phyloP scores from a whole-genome alignment of 257 asterid species.

The Solanum virginianum region DNA sequence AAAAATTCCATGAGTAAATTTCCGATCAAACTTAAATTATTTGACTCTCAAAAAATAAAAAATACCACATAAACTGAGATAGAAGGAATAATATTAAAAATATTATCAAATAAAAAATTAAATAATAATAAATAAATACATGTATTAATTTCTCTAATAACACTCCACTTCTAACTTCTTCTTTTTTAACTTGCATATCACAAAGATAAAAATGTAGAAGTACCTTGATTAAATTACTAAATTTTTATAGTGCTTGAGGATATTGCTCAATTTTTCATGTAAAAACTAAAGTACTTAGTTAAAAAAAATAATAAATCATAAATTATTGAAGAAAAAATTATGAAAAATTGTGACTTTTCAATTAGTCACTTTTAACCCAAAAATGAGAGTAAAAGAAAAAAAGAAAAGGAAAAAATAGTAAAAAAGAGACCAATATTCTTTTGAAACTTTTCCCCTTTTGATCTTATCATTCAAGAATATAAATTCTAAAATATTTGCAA shows the following conservation, averaged over 20 bases:
- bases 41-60: no score
- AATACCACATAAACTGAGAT: no score
- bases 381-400: not conserved
- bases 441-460: not conserved
- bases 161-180: not conserved
- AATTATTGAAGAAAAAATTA: not conserved
- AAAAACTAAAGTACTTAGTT: not conserved
- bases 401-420: not conserved
- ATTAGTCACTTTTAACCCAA: not conserved
- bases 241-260: not conserved
- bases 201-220: not conserved
- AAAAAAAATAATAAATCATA: not conserved
- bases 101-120: not conserved
- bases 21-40: no score
- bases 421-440: not conserved
- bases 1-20: no score
- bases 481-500: not conserved
- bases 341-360: no score
- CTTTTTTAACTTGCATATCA: not conserved
- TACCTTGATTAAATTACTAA: not conserved
- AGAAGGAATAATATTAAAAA: not conserved
- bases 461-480: not conserved
- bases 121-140: not conserved
- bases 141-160: not conserved
- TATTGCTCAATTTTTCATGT: not conserved